Percentiles rank a stretch among this genome's conserved stretches.
Conservation (phyloP, 2,329 filamentous ascomycete genomes). For the Phialocephala sp. region DNA sequence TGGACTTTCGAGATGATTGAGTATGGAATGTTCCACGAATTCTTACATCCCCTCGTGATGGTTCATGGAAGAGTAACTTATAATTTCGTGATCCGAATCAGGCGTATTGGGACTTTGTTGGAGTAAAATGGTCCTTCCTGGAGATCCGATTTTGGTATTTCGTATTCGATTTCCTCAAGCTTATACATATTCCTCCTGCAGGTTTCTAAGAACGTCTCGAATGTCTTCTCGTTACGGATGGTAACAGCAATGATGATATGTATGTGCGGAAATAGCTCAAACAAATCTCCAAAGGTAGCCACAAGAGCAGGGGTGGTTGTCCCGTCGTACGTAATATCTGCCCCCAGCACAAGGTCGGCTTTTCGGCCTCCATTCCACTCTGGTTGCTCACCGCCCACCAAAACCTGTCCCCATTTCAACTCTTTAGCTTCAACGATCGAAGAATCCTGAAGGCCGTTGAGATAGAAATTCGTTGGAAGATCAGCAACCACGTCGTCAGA, state of each 20-base stretch:
- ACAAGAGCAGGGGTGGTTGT: constrained; percentile 67
- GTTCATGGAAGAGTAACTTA: background rate
- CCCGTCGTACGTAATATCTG: constrained; percentile 80
- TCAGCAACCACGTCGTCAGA: constrained; percentile 73
- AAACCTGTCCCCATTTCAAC: constrained; percentile 49
- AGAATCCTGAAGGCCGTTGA: constrained; percentile 66
- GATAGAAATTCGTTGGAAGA: constrained; percentile 68
- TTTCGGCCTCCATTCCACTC: constrained; percentile 49
- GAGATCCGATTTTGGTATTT: constrained; percentile 45
- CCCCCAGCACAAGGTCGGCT: constrained; percentile 71
- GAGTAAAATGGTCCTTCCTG: constrained; percentile 71
- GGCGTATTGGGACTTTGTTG: constrained; percentile 62
- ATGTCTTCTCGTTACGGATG: constrained; percentile 73
- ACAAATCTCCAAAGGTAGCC: constrained; percentile 66
- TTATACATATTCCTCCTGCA: constrained; percentile 52
- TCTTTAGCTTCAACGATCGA: constrained; percentile 63
- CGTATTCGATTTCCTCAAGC: constrained; percentile 52
- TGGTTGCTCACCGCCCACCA: constrained; percentile 45
- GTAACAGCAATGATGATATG: constrained; percentile 72
- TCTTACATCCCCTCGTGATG: too few species aligned
- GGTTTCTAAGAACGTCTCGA: constrained; percentile 64
- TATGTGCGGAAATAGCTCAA: constrained; percentile 59
- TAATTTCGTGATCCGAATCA: constrained; percentile 51
- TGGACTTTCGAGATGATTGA: too few species aligned
- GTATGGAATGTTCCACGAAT: too few species aligned